A percentile compares a stretch with the other conserved stretches of the same genome.
Conservation (phyloP, 2,329 filamentous ascomycete genomes). For the Xylariaceae sp. region DNA sequence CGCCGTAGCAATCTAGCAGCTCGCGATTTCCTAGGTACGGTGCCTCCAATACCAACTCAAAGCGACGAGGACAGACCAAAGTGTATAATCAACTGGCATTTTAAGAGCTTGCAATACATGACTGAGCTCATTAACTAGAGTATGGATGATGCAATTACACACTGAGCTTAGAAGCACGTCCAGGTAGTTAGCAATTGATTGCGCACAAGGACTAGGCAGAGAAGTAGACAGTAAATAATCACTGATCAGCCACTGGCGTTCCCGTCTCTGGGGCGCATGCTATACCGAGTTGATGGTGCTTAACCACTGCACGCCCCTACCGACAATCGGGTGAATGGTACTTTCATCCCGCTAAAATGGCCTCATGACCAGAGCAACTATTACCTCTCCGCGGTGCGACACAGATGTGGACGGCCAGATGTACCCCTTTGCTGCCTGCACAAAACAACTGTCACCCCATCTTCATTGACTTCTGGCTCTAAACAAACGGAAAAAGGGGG, state of each 20-base stretch:
- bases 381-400: not conserved
- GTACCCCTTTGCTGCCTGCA: slow-evolving; percentile 8
- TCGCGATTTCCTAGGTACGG: no score
- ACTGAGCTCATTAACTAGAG: no score
- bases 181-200: not conserved
- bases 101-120: no score
- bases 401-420: slow-evolving; percentile 1
- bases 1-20: no score
- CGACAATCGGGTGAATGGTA: slow-evolving; percentile 1
- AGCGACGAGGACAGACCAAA: no score
- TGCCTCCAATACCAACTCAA: no score
- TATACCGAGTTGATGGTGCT: slow-evolving; percentile 5
- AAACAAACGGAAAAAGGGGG: slow-evolving; percentile 19
- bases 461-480: slow-evolving; percentile 13
- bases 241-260: slow-evolving; percentile 11
- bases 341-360: slow-evolving; percentile 3
- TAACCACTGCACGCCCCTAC: not conserved
- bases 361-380: slow-evolving; percentile 4
- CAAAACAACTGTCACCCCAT: slow-evolving; percentile 3
- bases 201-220: not conserved
- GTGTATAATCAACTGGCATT: no score
- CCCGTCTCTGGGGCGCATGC: not conserved
- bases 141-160: not conserved
- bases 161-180: not conserved
- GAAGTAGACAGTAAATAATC: not conserved